Evolutionary conservation across 768 basidiomycete species (phyloP).

Genomic region (Cystofilobasidium ferigula): DNA sequence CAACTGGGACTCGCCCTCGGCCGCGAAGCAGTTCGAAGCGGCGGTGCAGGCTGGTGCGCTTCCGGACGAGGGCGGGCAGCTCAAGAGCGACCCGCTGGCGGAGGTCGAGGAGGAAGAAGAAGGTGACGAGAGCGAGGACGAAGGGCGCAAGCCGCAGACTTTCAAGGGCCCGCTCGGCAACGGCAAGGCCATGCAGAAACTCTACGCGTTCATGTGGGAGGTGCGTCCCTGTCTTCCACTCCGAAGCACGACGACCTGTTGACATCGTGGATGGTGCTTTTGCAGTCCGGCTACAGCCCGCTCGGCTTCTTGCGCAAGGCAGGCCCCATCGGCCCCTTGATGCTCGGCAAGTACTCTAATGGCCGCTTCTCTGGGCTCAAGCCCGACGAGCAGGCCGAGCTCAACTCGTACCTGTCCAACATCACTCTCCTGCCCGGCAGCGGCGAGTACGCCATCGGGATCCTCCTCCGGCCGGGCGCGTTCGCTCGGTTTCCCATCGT

Average conservation of each 20-base stretch:
- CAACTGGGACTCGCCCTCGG: background rate
- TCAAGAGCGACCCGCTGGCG: background rate
- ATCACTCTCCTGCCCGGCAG: conserved; percentile 15
- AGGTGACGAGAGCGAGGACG: background rate
- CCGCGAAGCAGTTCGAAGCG: background rate
- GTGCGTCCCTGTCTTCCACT: no score
- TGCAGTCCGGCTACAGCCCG: background rate
- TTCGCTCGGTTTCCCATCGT: conserved; percentile 13
- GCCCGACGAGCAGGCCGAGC: background rate
- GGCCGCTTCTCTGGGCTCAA: background rate
- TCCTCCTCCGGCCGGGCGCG: conserved; percentile 17
- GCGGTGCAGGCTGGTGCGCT: background rate
- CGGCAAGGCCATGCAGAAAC: conserved; percentile 7
- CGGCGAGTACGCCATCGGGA: conserved; percentile 15
- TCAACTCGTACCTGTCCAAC: conserved; percentile 14
- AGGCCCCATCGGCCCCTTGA: background rate
- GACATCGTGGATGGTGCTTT: no score
- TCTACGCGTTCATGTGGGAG: background rate
- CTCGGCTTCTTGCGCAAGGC: conserved; percentile 13
- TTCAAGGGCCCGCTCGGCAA: conserved; percentile 24
- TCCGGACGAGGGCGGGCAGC: background rate
- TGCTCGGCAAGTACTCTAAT: background rate
- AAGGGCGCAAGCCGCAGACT: conserved; percentile 11
- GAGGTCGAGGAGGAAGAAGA: conserved; percentile 7
- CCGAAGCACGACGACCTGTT: no score